phyloP scores from a whole-genome alignment of 805 yeast species.

The Saccharomyces paradoxus region DNA sequence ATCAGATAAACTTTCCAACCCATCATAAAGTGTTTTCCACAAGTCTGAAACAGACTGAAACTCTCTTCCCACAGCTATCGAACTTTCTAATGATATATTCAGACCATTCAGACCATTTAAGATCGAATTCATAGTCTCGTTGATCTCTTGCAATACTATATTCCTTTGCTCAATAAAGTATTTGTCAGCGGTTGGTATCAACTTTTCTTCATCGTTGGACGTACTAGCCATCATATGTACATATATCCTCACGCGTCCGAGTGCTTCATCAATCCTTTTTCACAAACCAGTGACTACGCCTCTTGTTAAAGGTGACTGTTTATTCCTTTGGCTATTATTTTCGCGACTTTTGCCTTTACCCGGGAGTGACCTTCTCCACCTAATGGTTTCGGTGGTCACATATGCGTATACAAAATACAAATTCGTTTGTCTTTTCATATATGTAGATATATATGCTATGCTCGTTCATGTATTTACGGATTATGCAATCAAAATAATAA shows the following conservation, averaged over 20 bases:
- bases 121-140: conserved; percentile 51
- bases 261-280: background rate
- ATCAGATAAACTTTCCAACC: conserved; percentile 22
- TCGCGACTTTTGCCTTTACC: background rate
- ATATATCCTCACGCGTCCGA: background rate
- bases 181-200: conserved; percentile 14
- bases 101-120: conserved; percentile 54
- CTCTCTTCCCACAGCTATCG: conserved; percentile 67
- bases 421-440: background rate
- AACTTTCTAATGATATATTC: conserved; percentile 58
- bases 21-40: conserved; percentile 63
- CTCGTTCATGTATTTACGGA: background rate
- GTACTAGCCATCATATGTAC: conserved; percentile 1
- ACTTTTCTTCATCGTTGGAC: background rate
- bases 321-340: background rate
- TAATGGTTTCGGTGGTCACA: background rate
- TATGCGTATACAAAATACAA: background rate
- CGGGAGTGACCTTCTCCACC: background rate
- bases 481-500: background rate
- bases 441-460: background rate
- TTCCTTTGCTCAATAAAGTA: conserved; percentile 26
- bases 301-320: background rate
- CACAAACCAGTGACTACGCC: background rate
- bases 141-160: conserved; percentile 25
- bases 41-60: conserved; percentile 63